A percentile compares a stretch with the other conserved stretches of the same genome.
Evolutionary conservation across 177 flowering plant genomes (phyloP).

Genomic region (Vitis hybrid): DNA sequence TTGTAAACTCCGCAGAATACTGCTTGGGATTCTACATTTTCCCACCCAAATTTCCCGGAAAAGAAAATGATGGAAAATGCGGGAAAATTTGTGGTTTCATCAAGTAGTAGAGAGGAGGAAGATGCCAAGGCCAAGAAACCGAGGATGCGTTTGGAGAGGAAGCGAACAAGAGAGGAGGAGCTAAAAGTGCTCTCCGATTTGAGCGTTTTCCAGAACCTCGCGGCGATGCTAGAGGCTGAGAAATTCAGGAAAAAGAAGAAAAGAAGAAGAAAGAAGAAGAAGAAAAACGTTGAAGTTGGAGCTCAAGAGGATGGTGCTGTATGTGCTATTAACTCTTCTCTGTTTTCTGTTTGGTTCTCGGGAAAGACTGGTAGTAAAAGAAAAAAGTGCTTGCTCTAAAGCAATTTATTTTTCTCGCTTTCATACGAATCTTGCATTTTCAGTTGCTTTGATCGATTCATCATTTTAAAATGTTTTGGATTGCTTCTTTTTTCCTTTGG

Average conservation of each 20-base stretch:
- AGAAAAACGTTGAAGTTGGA: not conserved
- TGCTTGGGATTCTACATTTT: too few species aligned
- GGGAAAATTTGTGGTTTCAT: too few species aligned
- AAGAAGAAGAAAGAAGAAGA: not conserved
- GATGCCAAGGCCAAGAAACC: not conserved
- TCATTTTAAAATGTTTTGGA: too few species aligned
- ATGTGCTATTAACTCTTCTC: not conserved
- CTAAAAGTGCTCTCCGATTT: not conserved
- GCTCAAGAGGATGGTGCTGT: not conserved
- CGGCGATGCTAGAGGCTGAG: not conserved
- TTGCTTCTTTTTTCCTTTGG: too few species aligned
- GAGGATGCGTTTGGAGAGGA: not conserved
- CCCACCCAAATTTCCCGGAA: too few species aligned
- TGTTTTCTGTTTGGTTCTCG: not conserved
- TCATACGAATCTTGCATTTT: too few species aligned
- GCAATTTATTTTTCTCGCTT: too few species aligned
- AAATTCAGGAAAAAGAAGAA: not conserved
- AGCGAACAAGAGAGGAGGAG: not conserved
- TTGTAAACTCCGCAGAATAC: too few species aligned
- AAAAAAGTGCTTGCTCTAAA: too few species aligned
- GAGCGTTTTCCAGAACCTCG: not conserved
- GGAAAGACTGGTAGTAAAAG: too few species aligned
- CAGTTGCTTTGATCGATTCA: too few species aligned
- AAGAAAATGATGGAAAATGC: too few species aligned
- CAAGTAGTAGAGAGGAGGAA: not conserved